Evolutionary conservation across 1,139 yeast genomes (phyloP), one percentile per base, ranked within the genome.

Genomic region (Yamadazyma epiphylla): DNA sequence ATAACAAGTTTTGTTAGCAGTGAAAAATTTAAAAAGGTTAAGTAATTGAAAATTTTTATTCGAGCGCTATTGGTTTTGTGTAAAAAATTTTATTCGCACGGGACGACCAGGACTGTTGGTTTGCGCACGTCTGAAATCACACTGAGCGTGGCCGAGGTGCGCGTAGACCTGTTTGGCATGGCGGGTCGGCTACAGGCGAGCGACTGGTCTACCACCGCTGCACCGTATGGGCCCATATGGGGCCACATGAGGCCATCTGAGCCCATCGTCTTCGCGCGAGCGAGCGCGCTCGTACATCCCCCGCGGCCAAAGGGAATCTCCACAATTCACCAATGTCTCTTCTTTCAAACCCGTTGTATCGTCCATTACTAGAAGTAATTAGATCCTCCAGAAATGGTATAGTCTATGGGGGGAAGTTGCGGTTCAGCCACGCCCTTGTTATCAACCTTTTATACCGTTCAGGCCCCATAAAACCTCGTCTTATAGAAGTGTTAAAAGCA

Each of bases 361-460:
- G 74, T 31, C 73, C 73, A 4, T 40, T 68, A 15, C 49, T 68
- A 24, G 74, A 66, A 38, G 43, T 58, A 22, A 27, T 63, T 27
- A 54, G 67, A 40, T 58, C 72, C 4, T 64, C 73, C 3, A 48
- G 74, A 31, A 68, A 68, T 43, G 84, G 82, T 19, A 55, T 74
- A 5, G 79, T 81, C 10, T 84, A 83, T 45, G 94, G 94, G 3
- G 85, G 85, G 11, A 70, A 81, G 43, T 62, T 83, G 25, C 62
- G 94, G 35, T 82, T 84, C 50, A 73, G 83, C 30, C 94, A 84
- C 55, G 81, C 89, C 1, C 53, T 80, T 32, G 87, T 80, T 26
- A 76, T 82, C 57, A 78, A 73, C 38, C 57, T 74, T 30, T 64
- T 71, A 27, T 81, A 72, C 54, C 64, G 77, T 31, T 56, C 70